Base-by-base conservation (phyloP, 345 rosid species). In the Eucalyptus rudis region DNA sequence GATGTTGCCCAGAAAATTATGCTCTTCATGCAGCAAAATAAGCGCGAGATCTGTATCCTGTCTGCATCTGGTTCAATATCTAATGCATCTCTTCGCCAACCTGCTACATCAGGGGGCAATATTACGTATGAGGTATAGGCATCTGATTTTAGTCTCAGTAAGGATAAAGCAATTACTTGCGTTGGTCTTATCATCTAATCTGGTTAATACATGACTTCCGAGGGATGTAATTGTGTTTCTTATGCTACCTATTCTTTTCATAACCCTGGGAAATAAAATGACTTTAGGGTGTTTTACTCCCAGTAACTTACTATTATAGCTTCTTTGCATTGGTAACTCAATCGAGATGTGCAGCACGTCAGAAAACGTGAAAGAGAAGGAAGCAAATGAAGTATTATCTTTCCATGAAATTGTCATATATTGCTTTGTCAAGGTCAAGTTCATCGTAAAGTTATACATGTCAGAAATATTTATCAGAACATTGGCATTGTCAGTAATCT, bases 1-100 rank as follows among this genome's bases (percentile, higher is more conserved):
- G 99, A 98, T 90, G 98, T 97, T 89, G 92, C 92, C 71, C 98
- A 96, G 93, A 98, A 93, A 91, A 91, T 96, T 71, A 89, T 93
- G 94, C 52, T 89, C 90, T 96, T 95, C 89, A 90, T 95, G 92
- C 97, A 95, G 93, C 97, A 96, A 93, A 94, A 95, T 91, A 95
- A 94, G 91, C 96, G 95, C 49, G 98, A 98, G 88, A 87, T 95
- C 87, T 98, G 99, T 88, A 89, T 98, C 88, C 91, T 98, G 54
- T 98, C 99, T 91, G 99, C 98, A 79, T 95, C 97, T 86, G 98
- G 99, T 90, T 86, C 97, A 84, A 93, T 98, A 89, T 94, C 97
- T 86, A 95, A 91, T 89, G 99, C 94, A 88, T 93, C 98, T 76
- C 95, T 98, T 87, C 93, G 95, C 88, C 98, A 98, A 92, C 95